Percentiles rank a stretch among this genome's conserved stretches.
Conservation (phyloP, 257 asterid species). For the Solanum sitiens region DNA sequence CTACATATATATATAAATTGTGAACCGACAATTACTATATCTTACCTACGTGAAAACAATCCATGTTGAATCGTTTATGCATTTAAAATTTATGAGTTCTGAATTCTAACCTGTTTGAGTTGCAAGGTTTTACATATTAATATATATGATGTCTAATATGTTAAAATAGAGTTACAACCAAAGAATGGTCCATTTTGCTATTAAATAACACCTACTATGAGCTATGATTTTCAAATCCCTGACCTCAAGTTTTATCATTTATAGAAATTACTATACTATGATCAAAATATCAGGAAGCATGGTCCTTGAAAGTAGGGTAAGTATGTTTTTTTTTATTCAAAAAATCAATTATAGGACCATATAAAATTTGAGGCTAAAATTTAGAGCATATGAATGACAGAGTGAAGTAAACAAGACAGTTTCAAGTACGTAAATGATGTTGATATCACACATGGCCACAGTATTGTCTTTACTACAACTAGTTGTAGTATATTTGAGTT, state of each 20-base stretch:
- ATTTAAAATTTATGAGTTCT: not conserved
- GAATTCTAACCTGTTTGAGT: not conserved
- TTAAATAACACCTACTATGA: not conserved
- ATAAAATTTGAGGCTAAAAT: not conserved
- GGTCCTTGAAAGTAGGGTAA: not conserved
- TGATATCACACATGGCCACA: constrained; percentile 5
- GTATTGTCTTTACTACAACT: not conserved
- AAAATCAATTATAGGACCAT: not conserved
- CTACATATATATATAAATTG: not conserved
- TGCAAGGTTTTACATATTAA: too few relatives aligned
- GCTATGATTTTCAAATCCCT: not conserved
- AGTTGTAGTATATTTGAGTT: not conserved
- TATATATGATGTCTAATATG: not conserved
- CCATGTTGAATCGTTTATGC: not conserved
- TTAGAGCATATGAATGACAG: not conserved
- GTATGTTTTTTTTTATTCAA: not conserved
- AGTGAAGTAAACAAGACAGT: constrained; percentile 8
- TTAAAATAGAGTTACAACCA: not conserved
- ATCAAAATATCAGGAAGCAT: not conserved
- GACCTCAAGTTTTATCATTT: not conserved
- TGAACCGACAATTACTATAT: not conserved
- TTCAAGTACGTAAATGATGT: constrained; percentile 18
- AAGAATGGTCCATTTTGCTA: not conserved
- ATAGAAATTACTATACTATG: not conserved
- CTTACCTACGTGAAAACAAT: not conserved